Base-by-base conservation (phyloP, 2,329 filamentous ascomycete species). In the Fusarium metavorans region DNA sequence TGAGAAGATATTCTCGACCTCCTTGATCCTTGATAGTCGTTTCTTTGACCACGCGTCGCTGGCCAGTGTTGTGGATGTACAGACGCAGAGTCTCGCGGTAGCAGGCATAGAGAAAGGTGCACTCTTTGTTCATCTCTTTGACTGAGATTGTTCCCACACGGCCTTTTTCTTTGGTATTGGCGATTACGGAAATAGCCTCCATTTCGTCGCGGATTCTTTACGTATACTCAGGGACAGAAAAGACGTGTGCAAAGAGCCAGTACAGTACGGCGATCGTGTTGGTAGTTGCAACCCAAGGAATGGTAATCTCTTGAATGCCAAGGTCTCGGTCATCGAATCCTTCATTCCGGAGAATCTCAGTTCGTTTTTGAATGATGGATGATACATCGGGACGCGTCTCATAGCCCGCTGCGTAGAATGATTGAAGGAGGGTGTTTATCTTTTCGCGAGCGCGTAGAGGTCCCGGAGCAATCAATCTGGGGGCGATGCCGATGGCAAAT, bases 261-360 rank as follows among this genome's bases (percentile, higher is more conserved):
- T 68, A 71, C 5, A 67, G 9, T 3, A 66, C 64, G 3, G 71
- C 54, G 32, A 73, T 64, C 6, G 52, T 68, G 52, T 66, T 71
- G 5, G 71, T 66, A 4, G 54, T 48, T 45, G 62, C 41, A 5
- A 62, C 71, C 58, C 59, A 64, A 13, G 61, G 32, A 4, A 73
- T 23, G 0, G 58, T 45, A 25, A 73, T 43, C 25, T 73, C 71
- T 14, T 60, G 39, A 2, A 37, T 23, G 18, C 43, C 54, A 18
- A 72, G 25, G 2, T 64, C 60, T 6, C 58, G 34, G 14, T 61
- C 48, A 5, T 58, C 6, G 23, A 67, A 25, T 6, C 64, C 67
- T 20, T 58, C 23, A 37, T 18, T 30, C 13, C 67, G 56, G 13
- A 67, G 54, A 10, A 70, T 27, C 1, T 25, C 41, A 20, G 56